Conservation (phyloP, 1,284 basidiomycete genomes). For the Heterobasidion irregulare region DNA sequence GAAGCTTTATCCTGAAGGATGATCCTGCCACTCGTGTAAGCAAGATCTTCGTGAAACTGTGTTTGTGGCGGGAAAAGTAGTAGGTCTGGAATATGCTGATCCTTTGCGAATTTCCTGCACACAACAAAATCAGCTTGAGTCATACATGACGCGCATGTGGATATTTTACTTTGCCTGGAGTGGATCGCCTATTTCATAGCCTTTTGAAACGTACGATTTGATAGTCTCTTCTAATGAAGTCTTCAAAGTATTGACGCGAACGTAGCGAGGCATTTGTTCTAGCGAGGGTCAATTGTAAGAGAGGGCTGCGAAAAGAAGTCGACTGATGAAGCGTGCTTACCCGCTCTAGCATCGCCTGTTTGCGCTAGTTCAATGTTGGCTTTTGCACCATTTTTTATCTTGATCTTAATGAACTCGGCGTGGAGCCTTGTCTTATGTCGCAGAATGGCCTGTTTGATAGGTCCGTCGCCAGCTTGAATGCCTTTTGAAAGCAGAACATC, state of each 20-base stretch:
- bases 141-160: conserved; percentile 15
- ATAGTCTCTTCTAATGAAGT: conserved; percentile 59
- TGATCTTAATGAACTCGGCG: conserved; percentile 78
- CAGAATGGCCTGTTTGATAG: conserved; percentile 74
- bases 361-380: conserved; percentile 62
- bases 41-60: conserved; percentile 51
- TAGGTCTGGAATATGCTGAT: conserved; percentile 76
- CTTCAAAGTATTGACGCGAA: conserved; percentile 74
- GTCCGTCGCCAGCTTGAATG: conserved; percentile 84
- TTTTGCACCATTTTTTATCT: conserved; percentile 69
- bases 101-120: conserved; percentile 50
- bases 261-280: conserved; percentile 77
- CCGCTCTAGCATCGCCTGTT: conserved; percentile 49
- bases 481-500: conserved; percentile 76
- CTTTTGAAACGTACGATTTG: conserved; percentile 40
- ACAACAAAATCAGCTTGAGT: not conserved
- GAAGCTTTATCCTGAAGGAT: conserved; percentile 98
- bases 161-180: conserved; percentile 37
- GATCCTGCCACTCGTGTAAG: conserved; percentile 71
- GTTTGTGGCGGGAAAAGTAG: conserved; percentile 66
- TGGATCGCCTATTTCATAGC: conserved; percentile 44
- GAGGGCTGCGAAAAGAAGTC: not conserved
- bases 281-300: not conserved
- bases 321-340: conserved; percentile 24
- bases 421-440: conserved; percentile 85